These are phyloP conservation scores for Citrus mangshanensis DNA, from an alignment of 345 rosid genomes.

Conservation along the genomic window DNA sequence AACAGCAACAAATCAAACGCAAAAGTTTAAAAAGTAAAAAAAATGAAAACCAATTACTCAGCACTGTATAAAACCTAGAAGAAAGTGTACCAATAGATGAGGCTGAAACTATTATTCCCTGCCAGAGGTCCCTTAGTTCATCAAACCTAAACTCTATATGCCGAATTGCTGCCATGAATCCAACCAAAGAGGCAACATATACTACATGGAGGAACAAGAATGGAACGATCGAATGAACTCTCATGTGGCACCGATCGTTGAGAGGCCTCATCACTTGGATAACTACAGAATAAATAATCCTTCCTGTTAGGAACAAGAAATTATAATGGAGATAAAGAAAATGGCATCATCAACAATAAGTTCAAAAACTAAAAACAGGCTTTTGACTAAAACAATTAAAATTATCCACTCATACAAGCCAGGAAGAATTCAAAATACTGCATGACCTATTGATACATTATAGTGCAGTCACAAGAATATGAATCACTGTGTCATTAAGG, in stretches of 20 bases:
- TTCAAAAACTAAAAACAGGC: not conserved
- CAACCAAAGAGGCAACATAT: slow-evolving; percentile 56
- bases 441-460: not conserved
- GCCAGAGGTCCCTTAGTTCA: slow-evolving; percentile 85
- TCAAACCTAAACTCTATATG: slow-evolving; percentile 87
- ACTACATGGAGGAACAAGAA: slow-evolving; percentile 50
- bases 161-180: slow-evolving; percentile 56
- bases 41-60: not conserved
- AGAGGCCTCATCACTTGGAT: slow-evolving; percentile 60
- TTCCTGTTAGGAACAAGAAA: slow-evolving; percentile 21
- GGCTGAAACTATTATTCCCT: slow-evolving; percentile 70
- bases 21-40: not conserved
- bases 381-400: not conserved
- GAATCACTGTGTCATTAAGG: not conserved
- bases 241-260: slow-evolving; percentile 58
- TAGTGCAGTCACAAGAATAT: not conserved
- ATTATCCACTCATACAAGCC: not conserved
- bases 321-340: not conserved
- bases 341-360: not conserved
- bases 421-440: not conserved
- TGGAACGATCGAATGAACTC: slow-evolving; percentile 50
- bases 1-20: not conserved
- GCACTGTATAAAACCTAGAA: slow-evolving; percentile 3
- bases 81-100: slow-evolving; percentile 51
- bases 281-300: slow-evolving; percentile 39